Base-by-base conservation (phyloP, 352 stramenopile species). In the Phytophthora citricola region DNA sequence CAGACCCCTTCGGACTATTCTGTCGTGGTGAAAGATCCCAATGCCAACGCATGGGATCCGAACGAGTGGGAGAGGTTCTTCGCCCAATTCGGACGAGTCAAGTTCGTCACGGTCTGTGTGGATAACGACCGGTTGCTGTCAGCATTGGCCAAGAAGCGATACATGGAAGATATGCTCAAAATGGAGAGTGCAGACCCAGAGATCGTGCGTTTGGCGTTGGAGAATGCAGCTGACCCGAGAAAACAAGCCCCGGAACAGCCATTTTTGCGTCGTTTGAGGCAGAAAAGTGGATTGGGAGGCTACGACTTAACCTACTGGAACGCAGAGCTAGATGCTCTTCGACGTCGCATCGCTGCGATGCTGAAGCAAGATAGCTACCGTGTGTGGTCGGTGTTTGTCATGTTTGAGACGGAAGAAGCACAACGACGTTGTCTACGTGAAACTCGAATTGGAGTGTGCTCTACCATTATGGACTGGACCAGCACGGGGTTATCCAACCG, bases 51-150 rank as follows among this genome's bases (percentile, higher is more conserved):
- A 9, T 89, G 81, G 65, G 63, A 86, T 11, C 73, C 85, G 10
- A 75, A 90, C 48, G 84, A 92, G 68, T 94, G 84, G 84, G 38
- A 82, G 20, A 43, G 53, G 15, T 94, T 90, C 65, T 93, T 92
- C 49, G 44, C 39, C 15, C 79, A 89, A 63, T 94, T 93, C 48
- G 87, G 87, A 2, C 36, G 51, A 4, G 83, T 94, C 57, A 83
- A 85, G 50, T 91, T 89, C 53, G 78, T 93, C 7, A 92, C 86
- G 2, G 79, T 92, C 6, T 66, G 81, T 5, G 73, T 89, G 9
- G 58, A 89, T 44, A 94, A 94, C 56, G 46, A 87, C 36, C 53
- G 46, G 46, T 58, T 94, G 57, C 60, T 92, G 9, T 81, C 77
- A 39, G 78, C 79, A 7, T 61, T 94, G 14, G 73, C 82, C 24